These are phyloP conservation scores for Nakazawaea laoshanensis DNA, from an alignment of 805 yeast genomes.

Conservation along the genomic window DNA sequence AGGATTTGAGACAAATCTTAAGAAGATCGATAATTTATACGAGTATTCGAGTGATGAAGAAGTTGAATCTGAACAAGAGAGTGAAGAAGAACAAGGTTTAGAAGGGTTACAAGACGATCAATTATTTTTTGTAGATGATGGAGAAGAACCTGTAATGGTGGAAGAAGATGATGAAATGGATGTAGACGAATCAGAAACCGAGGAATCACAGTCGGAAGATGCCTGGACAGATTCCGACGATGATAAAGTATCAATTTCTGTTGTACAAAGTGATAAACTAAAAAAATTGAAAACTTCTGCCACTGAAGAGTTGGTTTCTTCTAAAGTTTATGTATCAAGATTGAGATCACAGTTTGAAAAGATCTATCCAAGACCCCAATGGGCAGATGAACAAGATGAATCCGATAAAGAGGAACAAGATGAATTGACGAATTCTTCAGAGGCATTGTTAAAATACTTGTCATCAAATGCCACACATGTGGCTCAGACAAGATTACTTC, in stretches of 20 bases:
- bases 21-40: slow-evolving; percentile 48
- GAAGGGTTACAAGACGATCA: slow-evolving; percentile 35
- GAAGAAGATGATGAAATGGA: slow-evolving; percentile 25
- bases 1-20: slow-evolving; percentile 61
- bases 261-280: slow-evolving; percentile 48
- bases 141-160: slow-evolving; percentile 18
- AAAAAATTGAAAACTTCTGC: slow-evolving; percentile 63
- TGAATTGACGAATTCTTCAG: slow-evolving; percentile 13
- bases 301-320: slow-evolving; percentile 24
- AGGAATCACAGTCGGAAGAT: slow-evolving; percentile 21
- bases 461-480: slow-evolving; percentile 22
- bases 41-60: slow-evolving; percentile 34
- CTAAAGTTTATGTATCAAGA: slow-evolving; percentile 22
- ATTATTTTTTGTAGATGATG: slow-evolving; percentile 48
- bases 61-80: slow-evolving; percentile 11
- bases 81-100: slow-evolving; percentile 23
- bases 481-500: slow-evolving; percentile 33
- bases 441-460: slow-evolving; percentile 24
- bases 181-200: slow-evolving; percentile 19
- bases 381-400: slow-evolving; percentile 59
- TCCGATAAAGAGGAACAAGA: slow-evolving; percentile 20
- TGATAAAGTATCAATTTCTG: slow-evolving; percentile 57
- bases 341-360: slow-evolving; percentile 56
- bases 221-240: slow-evolving; percentile 94
- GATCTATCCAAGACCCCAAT: slow-evolving; percentile 75